Percentiles rank a stretch among this genome's conserved stretches.
Evolutionary conservation across 108 stramenopile species (phyloP).

Genomic region (Pinguiococcus pyrenoidosus): DNA sequence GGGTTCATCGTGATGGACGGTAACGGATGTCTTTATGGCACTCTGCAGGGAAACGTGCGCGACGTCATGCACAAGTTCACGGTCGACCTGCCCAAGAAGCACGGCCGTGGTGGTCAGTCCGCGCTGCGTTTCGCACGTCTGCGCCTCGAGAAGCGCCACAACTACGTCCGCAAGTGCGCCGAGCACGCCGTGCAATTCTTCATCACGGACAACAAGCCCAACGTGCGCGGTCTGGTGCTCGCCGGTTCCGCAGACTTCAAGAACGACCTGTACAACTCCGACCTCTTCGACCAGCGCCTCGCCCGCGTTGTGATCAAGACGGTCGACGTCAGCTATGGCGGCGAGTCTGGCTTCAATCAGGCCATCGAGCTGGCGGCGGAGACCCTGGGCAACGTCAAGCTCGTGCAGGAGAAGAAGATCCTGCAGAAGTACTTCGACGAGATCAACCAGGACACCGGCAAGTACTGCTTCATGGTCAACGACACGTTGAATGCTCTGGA

Average conservation of each 20-base stretch:
- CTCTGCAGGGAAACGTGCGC: conserved; percentile 64
- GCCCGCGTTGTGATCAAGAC: conserved; percentile 69
- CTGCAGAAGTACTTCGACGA: conserved; percentile 95
- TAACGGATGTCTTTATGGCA: conserved; percentile 85
- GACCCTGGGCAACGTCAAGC: conserved; percentile 83
- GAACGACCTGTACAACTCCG: conserved; percentile 71
- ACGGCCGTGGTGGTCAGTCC: conserved; percentile 93
- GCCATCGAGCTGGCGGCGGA: conserved; percentile 91
- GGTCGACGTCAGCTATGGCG: conserved; percentile 94
- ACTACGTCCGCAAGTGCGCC: conserved; percentile 96
- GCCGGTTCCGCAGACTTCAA: conserved; percentile 99
- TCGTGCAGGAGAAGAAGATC: conserved; percentile 96
- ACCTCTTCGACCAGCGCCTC: conserved; percentile 87
- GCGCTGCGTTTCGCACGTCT: conserved; percentile 97
- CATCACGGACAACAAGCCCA: conserved; percentile 86
- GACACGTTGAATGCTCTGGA: conserved; percentile 95
- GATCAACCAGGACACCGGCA: conserved; percentile 89
- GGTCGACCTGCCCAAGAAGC: conserved; percentile 98
- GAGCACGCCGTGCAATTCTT: conserved; percentile 91
- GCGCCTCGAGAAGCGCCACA: conserved; percentile 95
- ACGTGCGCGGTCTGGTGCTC: conserved; percentile 86
- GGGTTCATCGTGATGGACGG: conserved; percentile 99
- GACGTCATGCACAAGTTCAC: conserved; percentile 93
- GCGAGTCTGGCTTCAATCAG: conserved; percentile 97
- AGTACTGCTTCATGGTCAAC: conserved; percentile 95